Evolutionary conservation across 257 asterid genomes (phyloP), one percentile per base, ranked within the genome.

Genomic region (Penstemon davidsonii): DNA sequence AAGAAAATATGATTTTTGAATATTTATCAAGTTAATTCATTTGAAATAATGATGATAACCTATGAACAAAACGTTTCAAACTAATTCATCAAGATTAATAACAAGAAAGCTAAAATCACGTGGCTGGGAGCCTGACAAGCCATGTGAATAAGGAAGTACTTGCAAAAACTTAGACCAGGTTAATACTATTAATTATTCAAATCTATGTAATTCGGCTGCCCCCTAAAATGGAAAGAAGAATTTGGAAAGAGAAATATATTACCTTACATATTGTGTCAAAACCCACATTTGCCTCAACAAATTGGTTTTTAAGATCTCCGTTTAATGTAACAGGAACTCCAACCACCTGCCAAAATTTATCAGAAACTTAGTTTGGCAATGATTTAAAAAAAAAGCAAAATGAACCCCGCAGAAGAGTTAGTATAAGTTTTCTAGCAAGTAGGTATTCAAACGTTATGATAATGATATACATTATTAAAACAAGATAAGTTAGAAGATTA

Each of bases 261-360:
- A 84, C 90, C 90, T 85, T 85, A 57, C 90, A 85, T 68, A 82
- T 80, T 51, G 90, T 79, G 75, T 79, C 90, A 76, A 75, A 85
- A 3, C 90, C 90, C 71, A 85, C 90, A 78, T 78, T 85, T 70
- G 90, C 43, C 76, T 83, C 88, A 64, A 83, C 83, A 73, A 82
- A 85, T 56, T 82, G 90, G 81, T 85, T 85, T 60, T 78, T 85
- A 50, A 85, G 88, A 72, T 85, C 90, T 66, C 90, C 90, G 63
- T 85, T 82, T 63, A 85, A 70, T n/a, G 90, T 85, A 67, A 85
- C 90, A 71, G 90, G 90, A 72, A 85, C 33, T 5, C 47, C 70
- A 11, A 77, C 71, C 55, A 62, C 85, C 87, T 84, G 80, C 60
- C 33, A 55, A 6, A 61, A 55, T 42, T 57, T 49, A 49, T 46